Evolutionary conservation across 2,329 filamentous ascomycete species (phyloP).

Genomic region (Atkinsonella texensis): DNA sequence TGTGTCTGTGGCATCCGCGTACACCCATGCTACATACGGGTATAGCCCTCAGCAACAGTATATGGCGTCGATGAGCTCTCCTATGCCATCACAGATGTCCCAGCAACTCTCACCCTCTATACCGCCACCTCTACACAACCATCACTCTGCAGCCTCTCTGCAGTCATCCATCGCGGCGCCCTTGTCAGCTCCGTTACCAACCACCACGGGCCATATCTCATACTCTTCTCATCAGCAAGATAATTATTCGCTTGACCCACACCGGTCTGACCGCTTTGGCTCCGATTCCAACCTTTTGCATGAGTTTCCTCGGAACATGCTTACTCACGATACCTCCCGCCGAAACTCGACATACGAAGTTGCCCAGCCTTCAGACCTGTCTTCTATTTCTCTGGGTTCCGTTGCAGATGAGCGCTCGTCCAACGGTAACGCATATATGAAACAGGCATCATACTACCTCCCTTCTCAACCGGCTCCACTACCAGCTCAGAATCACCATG

Average conservation of each 20-base stretch:
- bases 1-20: neutral
- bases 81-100: slow-evolving; percentile 5
- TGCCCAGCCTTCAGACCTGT: slow-evolving; percentile 9
- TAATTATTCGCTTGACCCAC: slow-evolving; percentile 13
- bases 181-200: slow-evolving; percentile 6
- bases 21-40: slow-evolving; percentile 6
- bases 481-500: slow-evolving; percentile 7
- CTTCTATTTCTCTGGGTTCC: slow-evolving; percentile 5
- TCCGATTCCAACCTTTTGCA: slow-evolving; percentile 10
- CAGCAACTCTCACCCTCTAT: slow-evolving; percentile 3
- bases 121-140: neutral
- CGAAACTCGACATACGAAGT: slow-evolving; percentile 12
- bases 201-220: slow-evolving; percentile 1
- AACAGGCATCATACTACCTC: slow-evolving; percentile 10
- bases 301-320: slow-evolving; percentile 16
- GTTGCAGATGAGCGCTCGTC: slow-evolving; percentile 8
- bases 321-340: slow-evolving; percentile 9
- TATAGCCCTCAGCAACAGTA: slow-evolving; percentile 5
- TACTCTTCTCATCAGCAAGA: slow-evolving; percentile 5
- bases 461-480: slow-evolving; percentile 8
- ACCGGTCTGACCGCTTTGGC: slow-evolving; percentile 7
- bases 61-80: slow-evolving; percentile 3
- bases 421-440: slow-evolving; percentile 1
- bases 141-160: slow-evolving; percentile 8
- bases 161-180: slow-evolving; percentile 6